Evolutionary conservation across 2,329 filamentous ascomycete species (phyloP), one percentile per base, ranked within the genome.

Genomic region (Verticillium zaregamsianum): DNA sequence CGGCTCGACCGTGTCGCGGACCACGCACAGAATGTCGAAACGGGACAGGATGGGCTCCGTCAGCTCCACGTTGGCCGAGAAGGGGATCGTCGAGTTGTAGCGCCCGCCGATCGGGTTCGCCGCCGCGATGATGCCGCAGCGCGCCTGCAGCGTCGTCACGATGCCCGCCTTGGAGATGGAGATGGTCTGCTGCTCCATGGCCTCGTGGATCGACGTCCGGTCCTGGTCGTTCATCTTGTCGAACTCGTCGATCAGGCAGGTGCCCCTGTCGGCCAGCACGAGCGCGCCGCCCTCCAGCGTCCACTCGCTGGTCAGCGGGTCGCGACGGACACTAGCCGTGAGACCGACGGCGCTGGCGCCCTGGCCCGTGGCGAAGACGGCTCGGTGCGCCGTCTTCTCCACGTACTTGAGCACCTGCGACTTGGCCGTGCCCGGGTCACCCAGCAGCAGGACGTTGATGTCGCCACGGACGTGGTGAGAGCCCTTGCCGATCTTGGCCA

Each of bases 191-290:
- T 99, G 95, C 77, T 99, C 95, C 95, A 99, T 99, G 63, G 95
- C 95, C 82, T 99, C 95, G 84, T 99, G 95, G 68, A 99, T 99
- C 8, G 93, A 97, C 1, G 95, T 98, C 66, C 95, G 88, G 75
- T 99, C 95, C 73, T 98, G 93, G 74, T 99, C 95, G 74, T 98
- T 98, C 95, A 99, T 99, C 83, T 99, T 99, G 85, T 99, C 95
- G 70, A 99, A 99, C 77, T 99, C 95, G 70, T 99, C 95, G 65
- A 99, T 99, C 33, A 99, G 82, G 71, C 95, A 98, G 17, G 92
- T 97, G 49, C 95, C 95, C 67, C 92, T 90, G 74, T 99, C 95
- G 17, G 95, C 95, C 61, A 99, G 86, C 70, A 99, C 95, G 12
- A 99, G 83, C 4, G 95, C 95, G 72, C 95, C 95, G 65, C 95